Evolutionary conservation across 2,329 filamentous ascomycete genomes (phyloP), one percentile per base, ranked within the genome.

Genomic region (Talaromyces sp.): DNA sequence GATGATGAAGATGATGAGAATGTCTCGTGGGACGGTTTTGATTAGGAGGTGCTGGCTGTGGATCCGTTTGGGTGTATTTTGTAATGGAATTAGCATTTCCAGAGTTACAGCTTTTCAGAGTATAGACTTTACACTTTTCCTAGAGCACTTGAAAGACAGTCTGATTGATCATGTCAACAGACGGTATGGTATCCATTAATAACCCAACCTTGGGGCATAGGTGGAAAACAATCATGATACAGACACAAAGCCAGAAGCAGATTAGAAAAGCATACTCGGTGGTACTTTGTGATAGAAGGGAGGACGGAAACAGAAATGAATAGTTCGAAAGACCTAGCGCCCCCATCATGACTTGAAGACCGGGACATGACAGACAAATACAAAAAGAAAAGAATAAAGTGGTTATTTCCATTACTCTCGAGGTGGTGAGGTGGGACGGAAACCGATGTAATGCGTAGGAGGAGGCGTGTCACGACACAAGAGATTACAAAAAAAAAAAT

Each of bases 11-110:
- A 62, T 3, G 60, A 61, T 56, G 52, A 62, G 37, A 44, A 50
- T 42, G 52, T 9, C 16, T 58, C 60, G 18, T 63, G 62, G 62
- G 58, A 46, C 42, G 62, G 62, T 5, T 55, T 63, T 25, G 62
- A 60, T 48, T 58, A 63, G 23, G 60, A 60, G 25, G 14, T 44
- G n/a, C 55, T 60, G 21, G 21, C 37, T 40, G 28, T 40, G 33
- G 3, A 25, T 16, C n/a, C 7, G 12, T 39, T 37, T 37, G 6
- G 5, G 16, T 9, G 14, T 42, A 28, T 14, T 28, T 25, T 28
- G 28, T 40, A 16, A 23, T 25, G 35, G 6, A 33, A 56, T 37
- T 23, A 12, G n/a, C 33, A 40, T 25, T 23, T 56, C 21, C 16
- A 48, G 44, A 28, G 8, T 16, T 25, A 48, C 12, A 31, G 5